phyloP scores from a whole-genome alignment of 2,329 filamentous ascomycete species.

The Stachybotrys echinatus region DNA sequence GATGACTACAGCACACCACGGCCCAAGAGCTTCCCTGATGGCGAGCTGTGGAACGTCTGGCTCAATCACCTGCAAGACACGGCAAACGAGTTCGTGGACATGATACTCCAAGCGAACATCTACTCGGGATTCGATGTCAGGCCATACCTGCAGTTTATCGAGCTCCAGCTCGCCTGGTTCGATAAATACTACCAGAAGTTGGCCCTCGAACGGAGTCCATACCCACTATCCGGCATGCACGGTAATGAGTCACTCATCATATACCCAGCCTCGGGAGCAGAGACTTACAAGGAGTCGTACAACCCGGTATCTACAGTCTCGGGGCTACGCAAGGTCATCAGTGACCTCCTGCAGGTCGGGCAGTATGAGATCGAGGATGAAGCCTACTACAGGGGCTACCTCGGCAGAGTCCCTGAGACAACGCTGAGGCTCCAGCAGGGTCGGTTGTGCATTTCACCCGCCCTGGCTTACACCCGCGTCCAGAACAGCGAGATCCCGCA shows the following conservation, averaged over 20 bases:
- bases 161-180: conserved; percentile 5
- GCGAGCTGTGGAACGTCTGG: conserved; percentile 6
- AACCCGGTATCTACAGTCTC: conserved; percentile 2
- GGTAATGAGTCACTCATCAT: conserved; percentile 6
- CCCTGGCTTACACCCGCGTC: conserved; percentile 2
- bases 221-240: conserved; percentile 1
- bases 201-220: background rate
- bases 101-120: conserved; percentile 5
- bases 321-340: background rate
- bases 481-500: conserved; percentile 4
- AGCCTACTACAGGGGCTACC: conserved; percentile 2
- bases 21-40: conserved; percentile 2
- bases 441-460: conserved; percentile 2
- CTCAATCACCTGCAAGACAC: conserved; percentile 5
- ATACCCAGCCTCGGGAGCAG: conserved; percentile 4
- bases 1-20: conserved; percentile 2
- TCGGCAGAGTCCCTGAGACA: conserved; percentile 1
- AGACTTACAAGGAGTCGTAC: conserved; percentile 7
- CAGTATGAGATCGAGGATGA: conserved; percentile 1
- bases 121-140: conserved; percentile 5
- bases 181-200: conserved; percentile 4
- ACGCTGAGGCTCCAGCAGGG: conserved; percentile 2
- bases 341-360: conserved; percentile 1
- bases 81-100: conserved; percentile 4
- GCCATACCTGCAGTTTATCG: conserved; percentile 5